Evolutionary conservation across 805 yeast genomes (phyloP).

Genomic region (Candida piceae): DNA sequence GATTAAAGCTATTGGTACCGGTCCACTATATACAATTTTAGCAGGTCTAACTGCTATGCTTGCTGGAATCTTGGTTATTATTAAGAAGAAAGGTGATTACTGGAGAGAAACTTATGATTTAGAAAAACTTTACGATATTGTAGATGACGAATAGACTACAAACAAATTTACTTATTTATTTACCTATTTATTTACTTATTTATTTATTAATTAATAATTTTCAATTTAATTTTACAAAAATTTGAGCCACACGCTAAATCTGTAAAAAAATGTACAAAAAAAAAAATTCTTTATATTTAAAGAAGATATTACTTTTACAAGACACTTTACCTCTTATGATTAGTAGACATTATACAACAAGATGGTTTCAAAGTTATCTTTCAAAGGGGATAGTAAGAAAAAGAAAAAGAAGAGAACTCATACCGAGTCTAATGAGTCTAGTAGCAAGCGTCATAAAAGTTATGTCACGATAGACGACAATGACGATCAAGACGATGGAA

Average conservation of each 20-base stretch:
- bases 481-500: conserved; percentile 1
- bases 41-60: conserved; percentile 50
- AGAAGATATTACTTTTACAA: no score
- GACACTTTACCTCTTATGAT: no score
- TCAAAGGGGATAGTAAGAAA: conserved; percentile 26
- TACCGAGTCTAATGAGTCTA: background rate
- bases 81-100: conserved; percentile 52
- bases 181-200: background rate
- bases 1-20: conserved; percentile 60
- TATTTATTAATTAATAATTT: background rate
- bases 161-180: background rate
- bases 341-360: no score
- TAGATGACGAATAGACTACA: conserved; percentile 23
- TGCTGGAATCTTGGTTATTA: conserved; percentile 36
- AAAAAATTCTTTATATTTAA: background rate
- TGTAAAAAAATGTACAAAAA: background rate
- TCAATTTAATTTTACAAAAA: background rate
- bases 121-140: conserved; percentile 48
- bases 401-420: conserved; percentile 12
- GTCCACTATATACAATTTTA: conserved; percentile 63
- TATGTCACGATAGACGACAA: background rate
- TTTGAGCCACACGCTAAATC: background rate
- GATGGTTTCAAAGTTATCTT: conserved; percentile 30
- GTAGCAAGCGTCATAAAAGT: background rate
- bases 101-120: conserved; percentile 63